Percentiles rank a stretch among this genome's conserved stretches.
Conservation (phyloP, 78 protist genomes). For the Chrysochromulina tobinii region DNA sequence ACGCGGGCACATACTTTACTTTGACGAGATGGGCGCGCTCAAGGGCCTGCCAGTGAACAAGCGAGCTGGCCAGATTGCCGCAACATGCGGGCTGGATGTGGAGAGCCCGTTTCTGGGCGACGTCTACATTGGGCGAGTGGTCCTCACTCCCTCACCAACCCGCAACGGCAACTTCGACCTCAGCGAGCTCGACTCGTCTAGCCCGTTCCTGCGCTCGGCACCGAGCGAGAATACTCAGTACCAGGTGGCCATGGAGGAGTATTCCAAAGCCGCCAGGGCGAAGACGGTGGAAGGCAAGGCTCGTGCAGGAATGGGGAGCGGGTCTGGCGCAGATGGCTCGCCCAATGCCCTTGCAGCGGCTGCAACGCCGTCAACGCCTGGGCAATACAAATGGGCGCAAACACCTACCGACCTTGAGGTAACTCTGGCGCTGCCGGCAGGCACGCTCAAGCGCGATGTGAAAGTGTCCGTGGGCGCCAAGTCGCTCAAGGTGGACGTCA, state of each 20-base stretch:
- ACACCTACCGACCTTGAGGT: not conserved
- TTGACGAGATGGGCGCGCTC: not conserved
- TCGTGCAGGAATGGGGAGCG: not conserved
- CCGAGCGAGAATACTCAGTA: not conserved
- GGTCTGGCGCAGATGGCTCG: not conserved
- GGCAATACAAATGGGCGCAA: not conserved
- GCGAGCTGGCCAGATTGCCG: not conserved
- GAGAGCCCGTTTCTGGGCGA: not conserved
- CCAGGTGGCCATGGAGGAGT: not conserved
- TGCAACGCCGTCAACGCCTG: too few species aligned
- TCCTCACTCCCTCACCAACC: not conserved
- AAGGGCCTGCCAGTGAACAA: not conserved
- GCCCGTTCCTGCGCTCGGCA: not conserved
- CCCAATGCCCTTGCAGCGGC: too few species aligned
- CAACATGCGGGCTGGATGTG: not conserved
- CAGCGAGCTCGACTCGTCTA: not conserved
- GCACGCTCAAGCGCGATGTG: not conserved
- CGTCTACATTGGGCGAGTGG: not conserved
- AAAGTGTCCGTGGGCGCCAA: not conserved
- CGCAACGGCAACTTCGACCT: not conserved
- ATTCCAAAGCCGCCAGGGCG: not conserved
- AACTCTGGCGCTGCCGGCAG: not conserved
- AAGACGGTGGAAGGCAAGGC: not conserved
- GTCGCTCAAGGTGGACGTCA: not conserved
- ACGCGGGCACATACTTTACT: not conserved